phyloP scores from a whole-genome alignment of 2,329 filamentous ascomycete genomes.

The Cercospora beticola region DNA sequence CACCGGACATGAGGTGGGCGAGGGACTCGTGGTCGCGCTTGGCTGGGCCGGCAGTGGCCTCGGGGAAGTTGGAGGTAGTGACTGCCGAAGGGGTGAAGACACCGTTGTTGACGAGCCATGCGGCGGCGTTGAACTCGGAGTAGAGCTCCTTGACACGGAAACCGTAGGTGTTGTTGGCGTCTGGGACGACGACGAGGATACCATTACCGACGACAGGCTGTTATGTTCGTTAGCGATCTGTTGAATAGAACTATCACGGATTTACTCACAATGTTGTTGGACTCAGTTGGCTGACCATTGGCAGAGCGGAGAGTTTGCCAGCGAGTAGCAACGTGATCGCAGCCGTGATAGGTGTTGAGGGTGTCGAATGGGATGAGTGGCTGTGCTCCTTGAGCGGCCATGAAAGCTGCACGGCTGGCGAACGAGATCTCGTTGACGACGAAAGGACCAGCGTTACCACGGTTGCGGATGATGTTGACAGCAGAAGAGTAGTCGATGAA shows the following conservation, averaged over 20 bases:
- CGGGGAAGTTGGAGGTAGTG: slow-evolving; percentile 22
- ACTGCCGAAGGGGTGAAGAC: slow-evolving; percentile 29
- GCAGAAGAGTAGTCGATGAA: slow-evolving; percentile 36
- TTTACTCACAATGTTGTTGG: slow-evolving; percentile 31
- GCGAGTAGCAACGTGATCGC: slow-evolving; percentile 30
- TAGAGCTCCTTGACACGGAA: slow-evolving; percentile 34
- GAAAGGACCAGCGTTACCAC: slow-evolving; percentile 29
- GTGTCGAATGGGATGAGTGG: slow-evolving; percentile 35
- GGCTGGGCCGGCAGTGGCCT: slow-evolving; percentile 15
- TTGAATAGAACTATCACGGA: neutral
- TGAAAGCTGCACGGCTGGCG: slow-evolving; percentile 30
- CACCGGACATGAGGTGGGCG: slow-evolving; percentile 4
- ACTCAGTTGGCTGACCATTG: slow-evolving; percentile 30
- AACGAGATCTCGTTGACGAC: slow-evolving; percentile 32
- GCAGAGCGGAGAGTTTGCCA: slow-evolving; percentile 32
- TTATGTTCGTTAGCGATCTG: slow-evolving; percentile 1
- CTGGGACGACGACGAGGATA: slow-evolving; percentile 29
- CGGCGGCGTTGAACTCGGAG: slow-evolving; percentile 36
- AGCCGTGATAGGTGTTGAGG: slow-evolving; percentile 33
- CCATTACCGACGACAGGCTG: slow-evolving; percentile 32
- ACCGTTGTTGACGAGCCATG: slow-evolving; percentile 35
- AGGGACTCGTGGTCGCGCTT: slow-evolving; percentile 14
- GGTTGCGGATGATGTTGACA: slow-evolving; percentile 36
- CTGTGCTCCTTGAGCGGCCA: slow-evolving; percentile 34
- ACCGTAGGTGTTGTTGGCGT: slow-evolving; percentile 29